Conservation (phyloP, 306 rosid species). For the Malus asiatica region DNA sequence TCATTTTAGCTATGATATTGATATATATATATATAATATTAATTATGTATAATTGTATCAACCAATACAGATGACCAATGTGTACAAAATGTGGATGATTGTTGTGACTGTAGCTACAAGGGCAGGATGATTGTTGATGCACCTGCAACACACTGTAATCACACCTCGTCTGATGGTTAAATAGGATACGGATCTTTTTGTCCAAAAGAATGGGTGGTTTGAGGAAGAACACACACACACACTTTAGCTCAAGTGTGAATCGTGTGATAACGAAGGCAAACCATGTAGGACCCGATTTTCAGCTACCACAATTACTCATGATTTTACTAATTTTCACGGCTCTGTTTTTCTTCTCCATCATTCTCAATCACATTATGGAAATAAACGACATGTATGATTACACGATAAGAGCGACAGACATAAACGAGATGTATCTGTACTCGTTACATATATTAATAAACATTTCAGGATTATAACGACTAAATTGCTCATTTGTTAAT, state of each 20-base stretch:
- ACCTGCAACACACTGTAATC: background rate
- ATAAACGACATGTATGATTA: too few relatives aligned
- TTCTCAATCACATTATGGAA: background rate
- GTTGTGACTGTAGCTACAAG: background rate
- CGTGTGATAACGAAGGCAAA: background rate
- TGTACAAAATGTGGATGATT: too few relatives aligned
- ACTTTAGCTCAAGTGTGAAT: background rate
- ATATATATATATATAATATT: too few relatives aligned
- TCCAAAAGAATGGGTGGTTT: background rate
- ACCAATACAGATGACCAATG: too few relatives aligned
- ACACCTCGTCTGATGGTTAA: background rate
- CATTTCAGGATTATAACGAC: too few relatives aligned
- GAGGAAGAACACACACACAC: background rate
- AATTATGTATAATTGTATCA: too few relatives aligned
- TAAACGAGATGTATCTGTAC: too few relatives aligned
- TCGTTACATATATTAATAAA: too few relatives aligned
- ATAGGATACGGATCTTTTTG: background rate
- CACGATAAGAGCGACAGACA: too few relatives aligned
- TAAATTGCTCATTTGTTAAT: too few relatives aligned
- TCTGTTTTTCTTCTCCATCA: background rate
- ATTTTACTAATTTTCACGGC: background rate
- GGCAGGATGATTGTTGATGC: background rate
- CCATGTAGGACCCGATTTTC: background rate
- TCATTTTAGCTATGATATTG: too few relatives aligned
- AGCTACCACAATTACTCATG: background rate